phyloP scores from a whole-genome alignment of 164 flowering plant species.

The Vitis cinerea region DNA sequence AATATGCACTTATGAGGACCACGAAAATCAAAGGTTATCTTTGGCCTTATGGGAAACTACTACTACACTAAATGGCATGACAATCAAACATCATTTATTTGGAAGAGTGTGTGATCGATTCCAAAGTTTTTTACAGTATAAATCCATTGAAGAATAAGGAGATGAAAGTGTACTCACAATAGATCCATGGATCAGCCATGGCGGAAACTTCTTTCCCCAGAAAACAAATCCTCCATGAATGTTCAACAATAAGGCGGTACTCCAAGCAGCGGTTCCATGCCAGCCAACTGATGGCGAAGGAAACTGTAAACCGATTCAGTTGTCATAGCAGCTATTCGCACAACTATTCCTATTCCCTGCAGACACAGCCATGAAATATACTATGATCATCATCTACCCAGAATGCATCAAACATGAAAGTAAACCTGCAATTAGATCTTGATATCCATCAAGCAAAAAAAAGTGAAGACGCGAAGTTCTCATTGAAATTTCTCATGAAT shows the following conservation, averaged over 20 bases:
- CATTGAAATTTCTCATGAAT: neutral
- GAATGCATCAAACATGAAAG: neutral
- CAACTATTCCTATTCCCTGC: conserved; percentile 73
- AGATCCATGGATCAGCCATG: neutral
- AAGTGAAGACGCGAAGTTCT: neutral
- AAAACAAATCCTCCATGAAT: neutral
- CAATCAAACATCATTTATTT: no score
- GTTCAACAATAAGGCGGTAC: conserved; percentile 52
- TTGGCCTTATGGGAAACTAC: no score
- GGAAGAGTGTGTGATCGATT: no score
- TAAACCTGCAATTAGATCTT: neutral
- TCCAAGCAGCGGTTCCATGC: conserved; percentile 70
- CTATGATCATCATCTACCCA: neutral
- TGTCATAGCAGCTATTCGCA: conserved; percentile 67
- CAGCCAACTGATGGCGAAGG: conserved; percentile 56
- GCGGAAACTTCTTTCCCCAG: neutral
- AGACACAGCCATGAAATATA: neutral
- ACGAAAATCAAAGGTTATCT: no score
- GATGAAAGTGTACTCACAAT: neutral
- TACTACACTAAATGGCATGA: no score
- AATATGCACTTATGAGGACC: no score
- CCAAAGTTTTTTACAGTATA: neutral
- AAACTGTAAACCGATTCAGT: conserved; percentile 82
- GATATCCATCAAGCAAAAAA: neutral
- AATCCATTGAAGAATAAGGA: neutral